Base-by-base conservation (phyloP, 2,329 filamentous ascomycete genomes). In the Aspergillus cejpii region DNA sequence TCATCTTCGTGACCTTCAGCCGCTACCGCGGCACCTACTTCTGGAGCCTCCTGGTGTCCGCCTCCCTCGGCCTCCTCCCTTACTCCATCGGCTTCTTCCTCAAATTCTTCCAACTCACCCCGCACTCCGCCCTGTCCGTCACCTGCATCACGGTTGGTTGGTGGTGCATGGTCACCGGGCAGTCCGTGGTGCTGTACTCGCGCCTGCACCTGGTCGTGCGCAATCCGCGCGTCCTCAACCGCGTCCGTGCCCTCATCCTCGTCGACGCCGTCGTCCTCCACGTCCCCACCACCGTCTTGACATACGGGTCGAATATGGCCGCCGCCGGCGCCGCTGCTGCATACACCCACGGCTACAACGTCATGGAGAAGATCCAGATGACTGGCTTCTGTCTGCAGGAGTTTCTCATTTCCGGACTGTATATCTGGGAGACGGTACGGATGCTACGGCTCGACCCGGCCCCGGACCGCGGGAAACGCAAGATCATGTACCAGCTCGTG, bases 371-470 rank as follows among this genome's bases (percentile, higher is more conserved):
- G 56, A 68, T 79, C 14, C 75, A 80, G 54, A 73, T 79, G 57
- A 75, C 74, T 5, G 65, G 75, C 6, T 80, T 80, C 54, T 78
- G 74, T 52, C 43, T 78, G 10, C 77, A 80, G 52, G 77, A 80
- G 46, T 67, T 74, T 40, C 66, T 77, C 48, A 70, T 80, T 39
- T 78, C 75, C 1, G 65, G 65, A 1, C 61, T 77, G 15, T 80
- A 78, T 56, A 77, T 80, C 44, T 65, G 63, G 57, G 74, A 79
- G 50, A 76, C 77, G 0, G 59, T 74, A 45, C 71, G 68, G 70
- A 68, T 78, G 44, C 64, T 79, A 41, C 68, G 68, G 6, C 52
- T 72, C 7, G 69, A 75, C 46, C 65, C 66, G 15, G 69, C 75
- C 46, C 65, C 66, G 15, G 65, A 72, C 42, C 57, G 59, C 17